These are phyloP conservation scores for Dryas integrifolia DNA, from an alignment of 331 rosid species.

Conservation along the genomic window DNA sequence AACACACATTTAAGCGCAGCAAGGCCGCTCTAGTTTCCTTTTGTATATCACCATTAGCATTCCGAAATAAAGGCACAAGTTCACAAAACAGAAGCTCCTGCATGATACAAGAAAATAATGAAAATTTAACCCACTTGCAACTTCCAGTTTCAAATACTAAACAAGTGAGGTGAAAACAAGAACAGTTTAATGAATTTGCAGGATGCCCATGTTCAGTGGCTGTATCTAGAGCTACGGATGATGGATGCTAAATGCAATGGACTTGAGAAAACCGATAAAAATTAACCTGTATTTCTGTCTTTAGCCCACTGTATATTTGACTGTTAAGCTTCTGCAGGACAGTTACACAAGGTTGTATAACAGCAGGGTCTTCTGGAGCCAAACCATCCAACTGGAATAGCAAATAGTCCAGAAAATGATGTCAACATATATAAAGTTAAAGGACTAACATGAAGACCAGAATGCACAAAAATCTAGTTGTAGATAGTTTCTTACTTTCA, in stretches of 20 bases:
- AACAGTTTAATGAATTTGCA: neutral
- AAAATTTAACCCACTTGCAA: slow-evolving; percentile 11
- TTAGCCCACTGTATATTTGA: slow-evolving; percentile 50
- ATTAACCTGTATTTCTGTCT: slow-evolving; percentile 60
- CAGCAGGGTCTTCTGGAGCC: slow-evolving; percentile 54
- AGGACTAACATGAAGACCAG: neutral
- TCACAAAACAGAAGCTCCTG: slow-evolving; percentile 65
- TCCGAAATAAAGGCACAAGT: slow-evolving; percentile 55
- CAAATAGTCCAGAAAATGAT: slow-evolving; percentile 20
- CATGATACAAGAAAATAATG: slow-evolving; percentile 16
- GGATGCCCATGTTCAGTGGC: neutral
- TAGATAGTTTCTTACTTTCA: slow-evolving; percentile 51
- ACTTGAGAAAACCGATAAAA: neutral
- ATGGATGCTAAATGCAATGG: too few relatives aligned
- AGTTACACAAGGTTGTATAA: slow-evolving; percentile 63
- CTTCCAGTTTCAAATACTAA: neutral
- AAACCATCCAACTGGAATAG: slow-evolving; percentile 54
- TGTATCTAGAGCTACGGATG: neutral
- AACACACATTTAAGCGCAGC: slow-evolving; percentile 58
- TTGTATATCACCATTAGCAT: slow-evolving; percentile 58
- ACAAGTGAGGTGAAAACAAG: too few relatives aligned
- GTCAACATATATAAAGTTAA: slow-evolving; percentile 18
- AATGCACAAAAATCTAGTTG: slow-evolving; percentile 2
- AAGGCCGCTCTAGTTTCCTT: slow-evolving; percentile 65
- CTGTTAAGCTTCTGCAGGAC: slow-evolving; percentile 60